A percentile compares a stretch with the other conserved stretches of the same genome.
Evolutionary conservation across 2,329 filamentous ascomycete genomes (phyloP).

Genomic region (Fusarium humuli): DNA sequence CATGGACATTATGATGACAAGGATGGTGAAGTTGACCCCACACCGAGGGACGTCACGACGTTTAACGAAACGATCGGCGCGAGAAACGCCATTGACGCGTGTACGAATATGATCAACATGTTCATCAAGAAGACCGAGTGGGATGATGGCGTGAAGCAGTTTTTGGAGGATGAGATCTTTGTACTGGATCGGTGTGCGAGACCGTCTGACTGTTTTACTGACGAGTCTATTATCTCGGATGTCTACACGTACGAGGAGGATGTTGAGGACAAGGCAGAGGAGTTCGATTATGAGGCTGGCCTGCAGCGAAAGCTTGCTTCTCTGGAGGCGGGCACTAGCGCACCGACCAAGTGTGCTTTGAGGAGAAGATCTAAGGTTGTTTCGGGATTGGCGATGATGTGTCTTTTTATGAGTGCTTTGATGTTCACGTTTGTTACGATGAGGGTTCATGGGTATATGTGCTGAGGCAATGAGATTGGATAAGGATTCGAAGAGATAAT

Average conservation of each 20-base stretch:
- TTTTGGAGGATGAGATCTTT: conserved; percentile 23
- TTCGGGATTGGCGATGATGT: not conserved
- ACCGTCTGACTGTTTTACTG: conserved; percentile 26
- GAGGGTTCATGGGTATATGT: not conserved
- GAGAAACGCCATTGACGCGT: conserved; percentile 13
- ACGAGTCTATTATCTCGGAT: conserved; percentile 20
- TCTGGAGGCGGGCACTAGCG: not conserved
- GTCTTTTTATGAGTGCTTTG: not conserved
- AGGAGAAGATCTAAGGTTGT: not conserved
- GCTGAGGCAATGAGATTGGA: not conserved
- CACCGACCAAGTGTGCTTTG: not conserved
- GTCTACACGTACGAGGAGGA: not conserved
- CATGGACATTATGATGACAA: conserved; percentile 29
- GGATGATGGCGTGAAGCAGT: conserved; percentile 16
- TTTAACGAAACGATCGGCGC: conserved; percentile 28
- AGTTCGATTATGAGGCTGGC: conserved; percentile 1
- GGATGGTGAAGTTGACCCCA: conserved; percentile 9
- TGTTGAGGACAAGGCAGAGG: not conserved
- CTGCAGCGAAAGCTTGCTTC: conserved; percentile 10
- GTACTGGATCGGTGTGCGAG: conserved; percentile 4
- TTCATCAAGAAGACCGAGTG: conserved; percentile 18
- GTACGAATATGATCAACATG: conserved; percentile 16
- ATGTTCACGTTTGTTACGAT: conserved; percentile 5
- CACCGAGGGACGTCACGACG: conserved; percentile 8
- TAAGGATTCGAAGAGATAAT: not conserved